phyloP scores from a whole-genome alignment of 768 basidiomycete species.

The Lentinula edodes region DNA sequence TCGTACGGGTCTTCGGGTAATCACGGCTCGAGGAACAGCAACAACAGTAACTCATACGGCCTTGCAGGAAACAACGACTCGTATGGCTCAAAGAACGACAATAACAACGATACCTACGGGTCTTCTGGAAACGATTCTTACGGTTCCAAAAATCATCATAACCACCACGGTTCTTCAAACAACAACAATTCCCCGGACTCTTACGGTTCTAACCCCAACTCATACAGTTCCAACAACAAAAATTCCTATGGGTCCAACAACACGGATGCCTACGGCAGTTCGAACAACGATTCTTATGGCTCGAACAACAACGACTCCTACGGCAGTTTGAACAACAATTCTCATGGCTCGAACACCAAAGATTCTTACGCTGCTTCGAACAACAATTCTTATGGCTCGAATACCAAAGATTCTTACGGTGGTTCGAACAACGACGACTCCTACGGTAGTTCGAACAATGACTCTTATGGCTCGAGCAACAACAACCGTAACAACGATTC shows the following conservation, averaged over 20 bases:
- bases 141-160: not conserved
- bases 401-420: not conserved
- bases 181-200: not conserved
- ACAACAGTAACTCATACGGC: not conserved
- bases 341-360: not conserved
- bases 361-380: not conserved
- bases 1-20: not conserved
- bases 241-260: not conserved
- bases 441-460: not conserved
- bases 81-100: slow-evolving; percentile 4
- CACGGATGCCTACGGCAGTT: not conserved
- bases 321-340: not conserved
- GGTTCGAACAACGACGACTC: not conserved
- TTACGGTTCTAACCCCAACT: not conserved
- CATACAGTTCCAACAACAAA: not conserved
- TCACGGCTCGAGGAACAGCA: not conserved
- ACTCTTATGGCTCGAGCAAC: slow-evolving; percentile 2
- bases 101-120: slow-evolving; percentile 4
- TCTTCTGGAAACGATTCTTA: slow-evolving; percentile 13
- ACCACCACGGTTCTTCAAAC: slow-evolving; percentile 8
- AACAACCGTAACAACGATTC: slow-evolving; percentile 3
- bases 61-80: slow-evolving; percentile 9
- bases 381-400: not conserved
- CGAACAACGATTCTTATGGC: not conserved
- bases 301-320: not conserved